Conservation (phyloP, 2,329 filamentous ascomycete species). For the Aspergillus versicolor region DNA sequence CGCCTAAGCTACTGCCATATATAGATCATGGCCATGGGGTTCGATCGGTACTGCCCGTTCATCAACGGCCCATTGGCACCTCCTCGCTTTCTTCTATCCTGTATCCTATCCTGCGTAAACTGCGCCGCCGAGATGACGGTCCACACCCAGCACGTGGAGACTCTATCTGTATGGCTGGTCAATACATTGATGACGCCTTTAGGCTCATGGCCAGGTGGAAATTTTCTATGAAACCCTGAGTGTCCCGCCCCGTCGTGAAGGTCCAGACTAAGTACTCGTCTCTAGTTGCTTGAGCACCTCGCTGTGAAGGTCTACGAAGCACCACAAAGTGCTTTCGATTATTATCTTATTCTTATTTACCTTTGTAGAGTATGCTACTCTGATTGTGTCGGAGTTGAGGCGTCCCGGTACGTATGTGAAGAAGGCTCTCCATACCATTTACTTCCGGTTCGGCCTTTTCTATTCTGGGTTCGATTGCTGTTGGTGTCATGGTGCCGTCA, state of each 20-base stretch:
- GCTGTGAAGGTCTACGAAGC: conserved; percentile 9
- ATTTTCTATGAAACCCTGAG: conserved; percentile 45
- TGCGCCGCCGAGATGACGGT: not conserved
- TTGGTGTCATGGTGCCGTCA: no score
- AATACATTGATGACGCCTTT: conserved; percentile 48
- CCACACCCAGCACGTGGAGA: not conserved
- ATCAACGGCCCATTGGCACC: not conserved
- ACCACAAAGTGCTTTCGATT: conserved; percentile 62
- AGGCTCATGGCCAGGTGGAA: conserved; percentile 49
- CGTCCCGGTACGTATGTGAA: conserved; percentile 66
- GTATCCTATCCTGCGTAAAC: not conserved
- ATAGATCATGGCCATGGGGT: not conserved
- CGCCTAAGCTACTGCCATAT: not conserved
- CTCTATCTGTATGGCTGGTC: conserved; percentile 42
- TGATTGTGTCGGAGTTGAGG: conserved; percentile 63
- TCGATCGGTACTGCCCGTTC: not conserved
- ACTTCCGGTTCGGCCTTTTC: conserved; percentile 70
- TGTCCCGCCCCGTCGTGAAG: conserved; percentile 22
- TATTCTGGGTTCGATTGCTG: conserved; percentile 65
- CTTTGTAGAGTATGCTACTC: conserved; percentile 60
- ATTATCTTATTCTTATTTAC: conserved; percentile 66
- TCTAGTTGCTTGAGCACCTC: conserved; percentile 3
- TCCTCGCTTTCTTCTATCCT: not conserved
- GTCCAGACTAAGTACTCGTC: not conserved
- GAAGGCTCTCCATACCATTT: conserved; percentile 70